Conservation (phyloP, 148 eudicot species). For the Oxyria digyna region DNA sequence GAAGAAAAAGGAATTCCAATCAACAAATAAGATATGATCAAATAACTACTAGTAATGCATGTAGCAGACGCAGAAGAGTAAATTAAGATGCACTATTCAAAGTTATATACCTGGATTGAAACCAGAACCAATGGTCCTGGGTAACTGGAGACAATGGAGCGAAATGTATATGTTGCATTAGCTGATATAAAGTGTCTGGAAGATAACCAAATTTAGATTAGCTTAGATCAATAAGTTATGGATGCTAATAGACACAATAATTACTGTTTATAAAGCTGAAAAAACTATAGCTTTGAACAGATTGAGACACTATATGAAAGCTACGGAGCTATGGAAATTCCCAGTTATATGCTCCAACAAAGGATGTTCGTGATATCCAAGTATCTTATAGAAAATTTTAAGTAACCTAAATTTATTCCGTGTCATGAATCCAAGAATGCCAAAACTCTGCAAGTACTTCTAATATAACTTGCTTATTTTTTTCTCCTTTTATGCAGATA, state of each 20-base stretch:
- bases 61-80: no score
- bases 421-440: not conserved
- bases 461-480: not conserved
- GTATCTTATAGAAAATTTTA: not conserved
- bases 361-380: not conserved
- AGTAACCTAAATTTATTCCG: not conserved
- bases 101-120: slow-evolving; percentile 73
- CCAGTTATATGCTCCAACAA: not conserved
- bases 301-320: not conserved
- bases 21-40: not conserved
- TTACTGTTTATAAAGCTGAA: not conserved
- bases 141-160: slow-evolving; percentile 54
- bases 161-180: slow-evolving; percentile 78
- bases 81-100: not conserved
- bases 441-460: not conserved
- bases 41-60: no score
- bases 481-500: no score
- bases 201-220: not conserved
- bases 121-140: slow-evolving; percentile 61
- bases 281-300: not conserved
- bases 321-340: not conserved
- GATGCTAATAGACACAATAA: not conserved
- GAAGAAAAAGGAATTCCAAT: not conserved
- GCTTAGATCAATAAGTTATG: not conserved
- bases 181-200: slow-evolving; percentile 62